Conservation (phyloP, 495 filamentous ascomycete genomes). For the Neurospora intermedia region DNA sequence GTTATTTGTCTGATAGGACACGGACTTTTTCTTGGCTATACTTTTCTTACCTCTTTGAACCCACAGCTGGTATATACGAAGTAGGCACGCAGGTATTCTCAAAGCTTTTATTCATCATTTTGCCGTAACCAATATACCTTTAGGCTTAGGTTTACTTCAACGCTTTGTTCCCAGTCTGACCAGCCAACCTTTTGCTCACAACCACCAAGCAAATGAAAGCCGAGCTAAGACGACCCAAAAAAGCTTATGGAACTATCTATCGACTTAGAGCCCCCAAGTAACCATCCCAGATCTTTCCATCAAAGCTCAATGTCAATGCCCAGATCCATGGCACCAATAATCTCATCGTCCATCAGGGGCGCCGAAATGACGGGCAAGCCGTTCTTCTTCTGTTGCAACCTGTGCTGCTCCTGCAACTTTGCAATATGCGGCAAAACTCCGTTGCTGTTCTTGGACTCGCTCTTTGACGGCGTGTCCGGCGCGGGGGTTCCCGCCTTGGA, state of each 20-base stretch:
- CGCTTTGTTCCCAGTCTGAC: not conserved
- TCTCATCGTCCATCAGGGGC: slow-evolving; percentile 72
- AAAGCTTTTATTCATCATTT: not conserved
- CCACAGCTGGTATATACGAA: not conserved
- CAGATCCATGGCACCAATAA: slow-evolving; percentile 69
- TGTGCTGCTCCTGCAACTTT: slow-evolving; percentile 46
- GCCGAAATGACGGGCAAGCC: slow-evolving; percentile 56
- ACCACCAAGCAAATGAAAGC: not conserved
- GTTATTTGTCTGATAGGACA: not conserved
- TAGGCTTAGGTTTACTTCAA: not conserved
- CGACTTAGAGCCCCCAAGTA: not conserved
- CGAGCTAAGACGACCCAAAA: not conserved
- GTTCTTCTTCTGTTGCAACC: slow-evolving; percentile 37
- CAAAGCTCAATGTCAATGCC: slow-evolving; percentile 70
- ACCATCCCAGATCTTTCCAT: not conserved
- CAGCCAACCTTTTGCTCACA: not conserved
- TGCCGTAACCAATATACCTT: not conserved
- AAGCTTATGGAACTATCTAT: not conserved
- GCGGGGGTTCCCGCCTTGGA: not conserved
- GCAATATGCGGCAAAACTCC: slow-evolving; percentile 33
- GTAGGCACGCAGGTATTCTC: not conserved
- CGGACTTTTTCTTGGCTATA: not conserved
- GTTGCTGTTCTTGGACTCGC: not conserved
- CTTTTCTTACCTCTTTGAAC: not conserved
- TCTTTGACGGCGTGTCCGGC: not conserved